These are phyloP conservation scores for Spongispora temasekensis DNA, from an alignment of 1,284 basidiomycete genomes.

Conservation along the genomic window DNA sequence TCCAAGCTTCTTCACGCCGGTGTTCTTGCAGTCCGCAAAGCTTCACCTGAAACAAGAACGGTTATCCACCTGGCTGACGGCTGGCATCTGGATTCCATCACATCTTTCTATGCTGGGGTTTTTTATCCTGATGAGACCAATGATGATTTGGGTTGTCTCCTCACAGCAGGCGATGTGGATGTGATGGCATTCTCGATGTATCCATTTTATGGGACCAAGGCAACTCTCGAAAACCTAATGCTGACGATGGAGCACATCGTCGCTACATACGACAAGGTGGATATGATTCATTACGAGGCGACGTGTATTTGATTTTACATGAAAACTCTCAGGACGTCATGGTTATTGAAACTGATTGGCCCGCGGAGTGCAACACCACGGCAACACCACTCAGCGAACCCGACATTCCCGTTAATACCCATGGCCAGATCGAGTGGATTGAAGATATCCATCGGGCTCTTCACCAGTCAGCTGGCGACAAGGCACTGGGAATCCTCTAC, in stretches of 20 bases:
- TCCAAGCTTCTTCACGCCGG: constrained; percentile 21
- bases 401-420: not conserved
- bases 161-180: constrained; percentile 11
- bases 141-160: constrained; percentile 1
- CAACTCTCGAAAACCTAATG: constrained; percentile 10
- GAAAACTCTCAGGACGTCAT: constrained; percentile 13
- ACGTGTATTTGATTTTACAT: constrained; percentile 2
- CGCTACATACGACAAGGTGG: constrained; percentile 14
- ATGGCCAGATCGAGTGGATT: constrained; percentile 16
- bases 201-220: constrained; percentile 11
- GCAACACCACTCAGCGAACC: constrained; percentile 14
- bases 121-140: constrained; percentile 1
- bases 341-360: constrained; percentile 18
- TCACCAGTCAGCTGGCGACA: constrained; percentile 1
- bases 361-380: constrained; percentile 7
- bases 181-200: constrained; percentile 15
- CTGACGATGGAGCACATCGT: constrained; percentile 3
- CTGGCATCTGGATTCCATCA: constrained; percentile 6
- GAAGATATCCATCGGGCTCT: not conserved
- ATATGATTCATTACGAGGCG: not conserved
- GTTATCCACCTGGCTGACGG: constrained; percentile 14
- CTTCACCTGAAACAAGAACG: constrained; percentile 14
- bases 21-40: constrained; percentile 12
- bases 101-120: constrained; percentile 14
- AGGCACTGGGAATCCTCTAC: constrained; percentile 11